A percentile compares a stretch with the other conserved stretches of the same genome.
Evolutionary conservation across 176 grass and related monocot species (phyloP).

Genomic region (Oryza meridionalis): DNA sequence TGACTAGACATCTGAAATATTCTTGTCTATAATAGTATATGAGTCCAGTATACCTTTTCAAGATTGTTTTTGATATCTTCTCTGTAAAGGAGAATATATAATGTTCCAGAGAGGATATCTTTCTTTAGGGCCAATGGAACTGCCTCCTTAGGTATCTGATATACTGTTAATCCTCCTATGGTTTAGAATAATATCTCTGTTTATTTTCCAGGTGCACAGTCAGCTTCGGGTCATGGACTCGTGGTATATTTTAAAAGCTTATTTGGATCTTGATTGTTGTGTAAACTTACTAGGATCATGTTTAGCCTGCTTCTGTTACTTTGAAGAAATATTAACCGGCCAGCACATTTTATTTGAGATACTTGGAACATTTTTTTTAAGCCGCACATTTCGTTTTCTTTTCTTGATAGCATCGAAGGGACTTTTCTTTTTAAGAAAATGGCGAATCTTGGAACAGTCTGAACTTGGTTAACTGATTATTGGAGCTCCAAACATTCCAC

Average conservation of each 20-base stretch:
- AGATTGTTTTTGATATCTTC: slow-evolving; percentile 8
- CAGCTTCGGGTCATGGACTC: not conserved
- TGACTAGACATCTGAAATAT: not conserved
- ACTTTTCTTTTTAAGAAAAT: not conserved
- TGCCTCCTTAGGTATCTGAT: not conserved
- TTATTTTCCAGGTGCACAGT: not conserved
- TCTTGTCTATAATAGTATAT: not conserved
- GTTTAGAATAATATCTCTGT: not conserved
- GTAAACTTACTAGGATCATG: not conserved
- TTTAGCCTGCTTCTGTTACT: not conserved
- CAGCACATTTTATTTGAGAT: not conserved
- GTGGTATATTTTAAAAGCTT: not conserved
- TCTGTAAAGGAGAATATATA: slow-evolving; percentile 3
- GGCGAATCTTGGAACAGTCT: not conserved
- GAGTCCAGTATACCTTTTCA: not conserved
- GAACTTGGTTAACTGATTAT: not conserved
- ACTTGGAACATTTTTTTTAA: not conserved
- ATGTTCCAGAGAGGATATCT: not conserved
- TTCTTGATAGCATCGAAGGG: not conserved
- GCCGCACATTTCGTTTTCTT: not conserved
- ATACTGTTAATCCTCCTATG: not conserved
- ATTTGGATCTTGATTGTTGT: not conserved
- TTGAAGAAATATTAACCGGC: not conserved
- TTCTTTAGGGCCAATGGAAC: not conserved
- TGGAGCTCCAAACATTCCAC: slow-evolving; percentile 16